Conservation (phyloP, 108 stramenopile genomes). For the Discostella stelligeroides region DNA sequence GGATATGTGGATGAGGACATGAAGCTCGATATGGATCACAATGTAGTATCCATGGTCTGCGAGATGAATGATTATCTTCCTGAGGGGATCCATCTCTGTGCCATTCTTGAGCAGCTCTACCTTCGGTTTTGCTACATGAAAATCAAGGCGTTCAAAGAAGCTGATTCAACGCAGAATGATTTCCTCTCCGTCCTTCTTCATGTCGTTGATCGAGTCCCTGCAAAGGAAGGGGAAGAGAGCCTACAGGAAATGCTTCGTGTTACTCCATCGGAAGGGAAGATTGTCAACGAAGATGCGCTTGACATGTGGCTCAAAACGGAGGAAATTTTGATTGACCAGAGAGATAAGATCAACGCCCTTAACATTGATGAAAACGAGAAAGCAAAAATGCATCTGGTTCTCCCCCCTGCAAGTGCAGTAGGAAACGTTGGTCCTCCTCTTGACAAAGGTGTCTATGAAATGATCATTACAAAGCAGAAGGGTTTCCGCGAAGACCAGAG, state of each 20-base stretch:
- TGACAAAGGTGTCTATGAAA: slow-evolving; percentile 91
- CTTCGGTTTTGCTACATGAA: slow-evolving; percentile 87
- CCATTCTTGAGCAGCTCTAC: slow-evolving; percentile 78
- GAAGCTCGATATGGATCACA: slow-evolving; percentile 89
- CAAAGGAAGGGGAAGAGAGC: slow-evolving; percentile 76
- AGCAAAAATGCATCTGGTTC: slow-evolving; percentile 63
- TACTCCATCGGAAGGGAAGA: slow-evolving; percentile 57
- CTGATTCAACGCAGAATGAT: slow-evolving; percentile 86
- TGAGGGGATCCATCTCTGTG: slow-evolving; percentile 75
- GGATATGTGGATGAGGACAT: slow-evolving; percentile 76
- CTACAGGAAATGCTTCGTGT: slow-evolving; percentile 81
- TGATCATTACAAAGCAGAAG: slow-evolving; percentile 87
- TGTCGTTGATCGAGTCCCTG: slow-evolving; percentile 83
- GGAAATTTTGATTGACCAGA: slow-evolving; percentile 57
- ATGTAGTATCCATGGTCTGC: slow-evolving; percentile 81
- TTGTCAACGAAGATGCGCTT: slow-evolving; percentile 71
- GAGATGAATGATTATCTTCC: slow-evolving; percentile 87
- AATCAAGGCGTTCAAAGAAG: slow-evolving; percentile 81
- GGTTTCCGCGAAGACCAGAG: slow-evolving; percentile 81
- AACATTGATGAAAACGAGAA: slow-evolving; percentile 79
- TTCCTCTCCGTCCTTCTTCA: slow-evolving; percentile 86
- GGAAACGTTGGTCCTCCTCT: slow-evolving; percentile 68
- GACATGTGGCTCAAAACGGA: slow-evolving; percentile 85
- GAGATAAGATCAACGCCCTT: slow-evolving; percentile 64
- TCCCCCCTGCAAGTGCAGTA: slow-evolving; percentile 56